Percentiles rank a stretch among this genome's conserved stretches.
Evolutionary conservation across 352 stramenopile genomes (phyloP).

Genomic region (Globisporangium radiosum): DNA sequence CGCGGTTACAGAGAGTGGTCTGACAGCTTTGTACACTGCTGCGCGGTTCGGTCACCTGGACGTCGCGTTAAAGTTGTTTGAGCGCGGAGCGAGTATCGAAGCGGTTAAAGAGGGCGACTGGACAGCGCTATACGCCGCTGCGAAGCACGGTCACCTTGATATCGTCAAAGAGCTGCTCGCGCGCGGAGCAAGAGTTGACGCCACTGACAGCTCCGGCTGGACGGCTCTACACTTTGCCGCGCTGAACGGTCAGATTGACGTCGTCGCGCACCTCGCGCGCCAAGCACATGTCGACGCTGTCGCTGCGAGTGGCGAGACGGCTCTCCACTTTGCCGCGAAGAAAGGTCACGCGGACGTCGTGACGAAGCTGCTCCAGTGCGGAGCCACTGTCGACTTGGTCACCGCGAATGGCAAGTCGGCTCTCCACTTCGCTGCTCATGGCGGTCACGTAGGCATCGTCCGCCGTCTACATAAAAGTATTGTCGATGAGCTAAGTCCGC

Average conservation of each 20-base stretch:
- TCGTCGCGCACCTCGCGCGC: too few relatives aligned
- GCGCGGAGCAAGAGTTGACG: neutral
- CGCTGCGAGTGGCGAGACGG: neutral
- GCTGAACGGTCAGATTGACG: too few relatives aligned
- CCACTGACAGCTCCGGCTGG: too few relatives aligned
- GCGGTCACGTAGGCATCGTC: neutral
- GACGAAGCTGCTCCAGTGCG: neutral
- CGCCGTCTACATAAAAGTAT: too few relatives aligned
- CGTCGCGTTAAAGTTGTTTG: too few relatives aligned
- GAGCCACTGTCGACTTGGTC: neutral
- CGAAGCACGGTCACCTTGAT: neutral
- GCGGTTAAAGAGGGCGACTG: neutral
- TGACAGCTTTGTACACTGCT: too few relatives aligned
- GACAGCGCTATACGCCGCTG: neutral
- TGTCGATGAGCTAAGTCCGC: too few relatives aligned
- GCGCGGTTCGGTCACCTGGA: too few relatives aligned
- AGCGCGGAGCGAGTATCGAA: too few relatives aligned
- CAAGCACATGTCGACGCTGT: neutral
- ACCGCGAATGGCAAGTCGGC: neutral
- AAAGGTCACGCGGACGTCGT: neutral
- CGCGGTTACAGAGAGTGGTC: too few relatives aligned
- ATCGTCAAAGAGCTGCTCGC: neutral
- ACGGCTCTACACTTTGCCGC: neutral
- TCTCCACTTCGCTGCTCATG: neutral
- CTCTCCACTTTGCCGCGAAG: neutral